A percentile compares a stretch with the other conserved stretches of the same genome.
These are phyloP conservation scores for Pichia deserticola DNA, from an alignment of 805 yeast genomes.

Conservation along the genomic window DNA sequence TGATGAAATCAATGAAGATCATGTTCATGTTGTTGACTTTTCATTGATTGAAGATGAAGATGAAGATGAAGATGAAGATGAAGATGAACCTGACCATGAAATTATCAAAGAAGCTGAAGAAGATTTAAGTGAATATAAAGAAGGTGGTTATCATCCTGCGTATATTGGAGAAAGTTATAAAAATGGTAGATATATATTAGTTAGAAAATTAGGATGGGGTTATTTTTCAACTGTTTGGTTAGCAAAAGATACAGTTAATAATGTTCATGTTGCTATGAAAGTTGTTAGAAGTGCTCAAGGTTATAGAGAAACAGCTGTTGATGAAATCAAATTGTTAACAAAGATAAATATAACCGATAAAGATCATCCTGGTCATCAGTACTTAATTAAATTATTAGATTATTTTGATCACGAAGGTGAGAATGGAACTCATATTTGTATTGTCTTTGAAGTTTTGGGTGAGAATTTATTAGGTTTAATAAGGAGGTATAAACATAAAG, in stretches of 20 bases:
- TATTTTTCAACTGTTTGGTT: conserved; percentile 96
- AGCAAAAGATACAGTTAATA: conserved; percentile 53
- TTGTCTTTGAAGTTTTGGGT: conserved; percentile 97
- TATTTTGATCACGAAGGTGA: conserved; percentile 82
- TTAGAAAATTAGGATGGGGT: conserved; percentile 97
- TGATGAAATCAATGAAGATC: neutral
- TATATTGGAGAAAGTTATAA: conserved; percentile 79
- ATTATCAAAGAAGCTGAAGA: conserved; percentile 60
- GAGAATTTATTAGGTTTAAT: conserved; percentile 85
- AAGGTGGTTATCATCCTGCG: conserved; percentile 96
- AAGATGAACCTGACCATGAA: conserved; percentile 25
- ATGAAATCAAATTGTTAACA: conserved; percentile 77
- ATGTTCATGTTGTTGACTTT: conserved; percentile 7
- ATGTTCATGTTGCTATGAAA: conserved; percentile 85
- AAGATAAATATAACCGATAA: conserved; percentile 56
- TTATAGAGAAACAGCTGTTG: conserved; percentile 90
- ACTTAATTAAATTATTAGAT: conserved; percentile 75
- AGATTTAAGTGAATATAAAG: conserved; percentile 72
- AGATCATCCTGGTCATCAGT: conserved; percentile 72
- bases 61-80: conserved; percentile 29
- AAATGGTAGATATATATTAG: conserved; percentile 60
- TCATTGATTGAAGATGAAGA: conserved; percentile 22
- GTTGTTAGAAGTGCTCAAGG: conserved; percentile 86
- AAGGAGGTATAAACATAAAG: conserved; percentile 50
- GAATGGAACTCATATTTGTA: conserved; percentile 88